These are phyloP conservation scores for Fraxinus quadrangulata DNA, from an alignment of 257 asterid genomes.

Conservation along the genomic window DNA sequence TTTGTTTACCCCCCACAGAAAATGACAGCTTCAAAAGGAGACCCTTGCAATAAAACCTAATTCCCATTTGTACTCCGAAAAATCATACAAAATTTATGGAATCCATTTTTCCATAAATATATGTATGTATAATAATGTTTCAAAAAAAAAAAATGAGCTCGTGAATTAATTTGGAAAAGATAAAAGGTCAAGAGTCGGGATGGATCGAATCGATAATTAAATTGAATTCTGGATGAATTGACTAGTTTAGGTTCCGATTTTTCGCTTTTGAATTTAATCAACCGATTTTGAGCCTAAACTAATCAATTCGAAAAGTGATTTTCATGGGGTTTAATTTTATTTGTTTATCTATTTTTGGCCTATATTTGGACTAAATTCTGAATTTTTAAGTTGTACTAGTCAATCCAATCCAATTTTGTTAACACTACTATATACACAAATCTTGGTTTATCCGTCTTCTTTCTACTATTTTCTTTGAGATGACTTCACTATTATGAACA, in stretches of 20 bases:
- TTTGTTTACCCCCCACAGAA: conserved; percentile 16
- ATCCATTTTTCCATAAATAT: background rate
- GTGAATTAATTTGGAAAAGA: background rate
- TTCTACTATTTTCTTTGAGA: no score
- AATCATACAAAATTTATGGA: background rate
- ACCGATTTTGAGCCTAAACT: background rate
- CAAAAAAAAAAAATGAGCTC: background rate
- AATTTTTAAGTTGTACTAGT: no score
- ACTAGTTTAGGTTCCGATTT: background rate
- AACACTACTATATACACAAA: no score
- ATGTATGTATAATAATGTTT: background rate
- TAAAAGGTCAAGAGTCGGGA: no score
- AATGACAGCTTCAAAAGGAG: conserved; percentile 32
- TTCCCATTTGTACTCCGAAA: background rate
- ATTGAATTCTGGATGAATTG: no score
- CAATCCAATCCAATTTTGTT: background rate
- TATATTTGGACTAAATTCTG: background rate
- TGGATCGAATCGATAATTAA: no score
- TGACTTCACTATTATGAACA: no score
- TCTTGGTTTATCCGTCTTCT: no score
- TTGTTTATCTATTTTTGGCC: no score
- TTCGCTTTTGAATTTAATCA: no score
- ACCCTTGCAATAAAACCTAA: conserved; percentile 16
- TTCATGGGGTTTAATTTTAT: background rate
- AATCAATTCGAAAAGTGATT: background rate